Base-by-base conservation (phyloP, 306 rosid species). In the Pueraria montana region DNA sequence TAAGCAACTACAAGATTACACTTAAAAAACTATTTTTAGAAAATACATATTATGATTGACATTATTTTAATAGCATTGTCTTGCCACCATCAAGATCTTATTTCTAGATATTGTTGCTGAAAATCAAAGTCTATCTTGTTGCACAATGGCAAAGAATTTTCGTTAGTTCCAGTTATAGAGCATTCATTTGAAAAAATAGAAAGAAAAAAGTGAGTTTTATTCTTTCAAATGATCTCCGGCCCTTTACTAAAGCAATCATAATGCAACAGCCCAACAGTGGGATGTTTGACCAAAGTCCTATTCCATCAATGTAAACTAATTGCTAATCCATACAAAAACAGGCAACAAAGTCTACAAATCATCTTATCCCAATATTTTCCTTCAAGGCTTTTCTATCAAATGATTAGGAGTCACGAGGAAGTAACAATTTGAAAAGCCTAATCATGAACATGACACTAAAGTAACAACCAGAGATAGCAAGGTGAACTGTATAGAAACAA, bases 41-140 rank as follows among this genome's bases (percentile, higher is more conserved):
- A 42, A 24, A 1, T 6, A 61, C 43, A 46, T 34, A 21, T 18
- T 18, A 70, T 63, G 42, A 49, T 16, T 16, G 5, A 72, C 21
- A 53, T 43, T 24, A 10, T 80, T 62, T 45, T 38, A 82, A 77
- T 46, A 76, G 46, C 24, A 63, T 32, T 76, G 30, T 71, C 84
- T 58, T 42, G 27, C 70, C 40, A 82, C 78, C 46, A 20, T 27
- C 76, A 26, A 76, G 72, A 70, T 71, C 52, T 9, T 26, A 43
- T 82, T 63, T 77, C 67, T 42, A 42, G 26, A 62, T 48, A 58
- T 24, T 68, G 75, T 42, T 6, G 48, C 24, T 11, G 10, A 67
- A 50, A 77, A 71, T 2, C 45, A 40, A 40, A 59, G 40, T 45
- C 55, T 24, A 36, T 46, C 32, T 48, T 13, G 27, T 71, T 46